Evolutionary conservation across 2,329 filamentous ascomycete genomes (phyloP).

Genomic region (Aspergillus piperis): DNA sequence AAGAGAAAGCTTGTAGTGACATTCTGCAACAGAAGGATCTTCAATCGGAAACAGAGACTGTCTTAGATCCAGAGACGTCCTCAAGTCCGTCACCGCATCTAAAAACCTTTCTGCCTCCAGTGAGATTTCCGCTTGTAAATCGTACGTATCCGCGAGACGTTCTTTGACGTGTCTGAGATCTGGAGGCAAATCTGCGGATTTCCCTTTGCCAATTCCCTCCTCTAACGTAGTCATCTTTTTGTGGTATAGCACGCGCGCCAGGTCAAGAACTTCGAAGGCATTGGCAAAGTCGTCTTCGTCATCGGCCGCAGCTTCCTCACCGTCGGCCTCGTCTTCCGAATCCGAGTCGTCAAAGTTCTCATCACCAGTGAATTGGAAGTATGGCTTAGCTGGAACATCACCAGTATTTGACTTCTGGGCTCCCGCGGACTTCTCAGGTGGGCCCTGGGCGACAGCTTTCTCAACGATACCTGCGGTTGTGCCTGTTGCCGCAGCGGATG

Average conservation of each 20-base stretch:
- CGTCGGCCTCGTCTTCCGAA: slow-evolving; percentile 49
- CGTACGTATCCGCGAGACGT: slow-evolving; percentile 87
- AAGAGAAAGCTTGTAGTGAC: slow-evolving; percentile 93
- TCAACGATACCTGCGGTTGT: slow-evolving; percentile 28
- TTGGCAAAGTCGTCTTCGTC: slow-evolving; percentile 66
- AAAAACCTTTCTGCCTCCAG: slow-evolving; percentile 92
- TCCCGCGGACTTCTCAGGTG: slow-evolving; percentile 18
- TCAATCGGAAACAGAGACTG: slow-evolving; percentile 75
- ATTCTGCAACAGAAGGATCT: slow-evolving; percentile 85
- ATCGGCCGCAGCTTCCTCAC: slow-evolving; percentile 56
- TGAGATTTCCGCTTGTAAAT: slow-evolving; percentile 93
- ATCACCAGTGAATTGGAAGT: slow-evolving; percentile 91
- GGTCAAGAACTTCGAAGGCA: slow-evolving; percentile 64
- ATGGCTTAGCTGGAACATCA: slow-evolving; percentile 54
- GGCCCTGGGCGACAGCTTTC: slow-evolving; percentile 28
- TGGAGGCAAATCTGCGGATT: slow-evolving; percentile 44
- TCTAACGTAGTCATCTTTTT: slow-evolving; percentile 57
- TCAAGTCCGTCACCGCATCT: slow-evolving; percentile 82
- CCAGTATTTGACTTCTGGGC: slow-evolving; percentile 18
- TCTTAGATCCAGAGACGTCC: slow-evolving; percentile 75
- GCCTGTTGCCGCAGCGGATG: slow-evolving; percentile 26
- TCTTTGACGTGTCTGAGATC: slow-evolving; percentile 69
- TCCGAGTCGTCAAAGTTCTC: slow-evolving; percentile 89
- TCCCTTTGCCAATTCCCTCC: slow-evolving; percentile 51
- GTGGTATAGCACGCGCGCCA: slow-evolving; percentile 60